Conservation (phyloP, 1,284 basidiomycete species). For the Cutaneotrichosporon cyanovorans region DNA sequence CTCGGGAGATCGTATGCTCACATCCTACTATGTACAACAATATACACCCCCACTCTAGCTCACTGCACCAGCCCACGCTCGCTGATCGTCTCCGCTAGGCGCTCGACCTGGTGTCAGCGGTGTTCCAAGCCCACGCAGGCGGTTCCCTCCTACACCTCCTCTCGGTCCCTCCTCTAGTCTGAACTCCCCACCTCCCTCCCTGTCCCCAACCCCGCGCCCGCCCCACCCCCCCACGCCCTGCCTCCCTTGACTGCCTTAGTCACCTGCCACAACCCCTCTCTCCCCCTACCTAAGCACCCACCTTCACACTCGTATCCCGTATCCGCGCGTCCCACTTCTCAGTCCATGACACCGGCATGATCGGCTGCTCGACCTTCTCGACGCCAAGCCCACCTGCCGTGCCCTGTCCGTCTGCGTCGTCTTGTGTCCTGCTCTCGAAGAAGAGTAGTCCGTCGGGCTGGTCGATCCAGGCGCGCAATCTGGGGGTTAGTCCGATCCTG, state of each 20-base stretch:
- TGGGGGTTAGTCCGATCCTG: conserved; percentile 8
- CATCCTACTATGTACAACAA: too few relatives aligned
- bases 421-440: conserved; percentile 61
- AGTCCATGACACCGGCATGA: conserved; percentile 77
- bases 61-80: conserved; percentile 7
- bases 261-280: too few relatives aligned
- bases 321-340: conserved; percentile 90
- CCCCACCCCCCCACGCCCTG: too few relatives aligned
- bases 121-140: not conserved
- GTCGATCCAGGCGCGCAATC: conserved; percentile 78
- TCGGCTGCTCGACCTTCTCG: conserved; percentile 61
- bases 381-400: conserved; percentile 79
- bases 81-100: conserved; percentile 5
- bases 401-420: conserved; percentile 77
- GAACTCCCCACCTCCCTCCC: too few relatives aligned
- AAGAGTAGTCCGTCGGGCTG: conserved; percentile 88
- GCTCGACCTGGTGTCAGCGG: conserved; percentile 5
- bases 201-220: too few relatives aligned
- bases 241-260: too few relatives aligned
- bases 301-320: conserved; percentile 71
- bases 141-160: too few relatives aligned
- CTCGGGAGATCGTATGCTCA: too few relatives aligned
- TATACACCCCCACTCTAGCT: not conserved
- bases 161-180: too few relatives aligned
- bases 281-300: conserved; percentile 32